phyloP scores from a whole-genome alignment of 306 rosid genomes.

The Sicyos edulis region DNA sequence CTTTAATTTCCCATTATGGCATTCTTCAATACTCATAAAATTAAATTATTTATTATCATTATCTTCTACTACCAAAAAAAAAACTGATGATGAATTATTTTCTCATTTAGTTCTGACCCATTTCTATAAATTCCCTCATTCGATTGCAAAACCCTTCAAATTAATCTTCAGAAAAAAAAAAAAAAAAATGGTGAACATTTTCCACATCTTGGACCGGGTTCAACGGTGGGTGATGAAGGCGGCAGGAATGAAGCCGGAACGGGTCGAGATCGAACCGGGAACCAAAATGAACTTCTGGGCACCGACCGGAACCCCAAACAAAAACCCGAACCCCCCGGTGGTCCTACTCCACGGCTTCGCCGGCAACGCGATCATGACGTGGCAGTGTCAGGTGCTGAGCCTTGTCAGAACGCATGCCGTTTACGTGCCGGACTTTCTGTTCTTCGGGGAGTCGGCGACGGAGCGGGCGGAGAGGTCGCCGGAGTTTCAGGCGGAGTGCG shows the following conservation, averaged over 20 bases:
- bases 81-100: too few relatives aligned
- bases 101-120: too few relatives aligned
- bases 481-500: conserved; percentile 42
- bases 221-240: conserved; percentile 19
- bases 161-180: too few relatives aligned
- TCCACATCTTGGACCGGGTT: conserved; percentile 22
- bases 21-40: too few relatives aligned
- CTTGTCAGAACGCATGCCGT: conserved; percentile 28
- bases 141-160: too few relatives aligned
- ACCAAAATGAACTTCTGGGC: conserved; percentile 41
- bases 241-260: conserved; percentile 25
- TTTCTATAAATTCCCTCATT: too few relatives aligned
- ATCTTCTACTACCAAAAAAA: too few relatives aligned
- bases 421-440: conserved; percentile 38
- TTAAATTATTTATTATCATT: too few relatives aligned
- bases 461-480: conserved; percentile 30
- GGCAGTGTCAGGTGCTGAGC: conserved; percentile 37
- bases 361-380: conserved; percentile 31
- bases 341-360: conserved; percentile 41
- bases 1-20: too few relatives aligned
- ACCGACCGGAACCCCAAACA: background rate
- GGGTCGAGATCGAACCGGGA: conserved; percentile 36
- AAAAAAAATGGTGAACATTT: conserved; percentile 27
- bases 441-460: conserved; percentile 36
- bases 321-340: conserved; percentile 20